These are phyloP conservation scores for Seiridium cupressi DNA, from an alignment of 2,329 filamentous ascomycete genomes.

Conservation along the genomic window DNA sequence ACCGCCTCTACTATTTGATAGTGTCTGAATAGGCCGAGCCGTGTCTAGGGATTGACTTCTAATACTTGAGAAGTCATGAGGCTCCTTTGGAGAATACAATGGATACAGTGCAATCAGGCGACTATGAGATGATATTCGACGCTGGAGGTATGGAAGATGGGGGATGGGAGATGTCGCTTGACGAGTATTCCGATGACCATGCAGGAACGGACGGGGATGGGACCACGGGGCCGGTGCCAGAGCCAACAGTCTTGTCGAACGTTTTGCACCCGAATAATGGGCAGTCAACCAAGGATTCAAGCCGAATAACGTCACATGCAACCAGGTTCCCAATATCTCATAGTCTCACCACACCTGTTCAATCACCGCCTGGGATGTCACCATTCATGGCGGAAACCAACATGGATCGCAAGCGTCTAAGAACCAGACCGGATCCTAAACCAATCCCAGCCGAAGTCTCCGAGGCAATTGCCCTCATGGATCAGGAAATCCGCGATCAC, in stretches of 20 bases:
- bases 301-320: too few relatives aligned
- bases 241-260: background rate
- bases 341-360: background rate
- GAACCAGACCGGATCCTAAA: background rate
- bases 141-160: background rate
- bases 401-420: background rate
- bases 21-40: background rate
- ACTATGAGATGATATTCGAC: constrained; percentile 5
- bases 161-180: background rate
- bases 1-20: too few relatives aligned
- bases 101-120: background rate
- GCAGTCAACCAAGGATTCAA: background rate
- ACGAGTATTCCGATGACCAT: background rate
- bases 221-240: background rate
- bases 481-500: background rate
- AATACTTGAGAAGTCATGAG: background rate
- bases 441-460: background rate
- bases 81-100: background rate
- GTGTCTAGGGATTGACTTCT: background rate
- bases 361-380: background rate
- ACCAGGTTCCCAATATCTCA: too few relatives aligned
- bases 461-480: background rate
- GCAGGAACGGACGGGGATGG: background rate
- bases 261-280: background rate
- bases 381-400: background rate